phyloP scores from a whole-genome alignment of 2,329 filamentous ascomycete species.

The Akanthomyces lecanii region DNA sequence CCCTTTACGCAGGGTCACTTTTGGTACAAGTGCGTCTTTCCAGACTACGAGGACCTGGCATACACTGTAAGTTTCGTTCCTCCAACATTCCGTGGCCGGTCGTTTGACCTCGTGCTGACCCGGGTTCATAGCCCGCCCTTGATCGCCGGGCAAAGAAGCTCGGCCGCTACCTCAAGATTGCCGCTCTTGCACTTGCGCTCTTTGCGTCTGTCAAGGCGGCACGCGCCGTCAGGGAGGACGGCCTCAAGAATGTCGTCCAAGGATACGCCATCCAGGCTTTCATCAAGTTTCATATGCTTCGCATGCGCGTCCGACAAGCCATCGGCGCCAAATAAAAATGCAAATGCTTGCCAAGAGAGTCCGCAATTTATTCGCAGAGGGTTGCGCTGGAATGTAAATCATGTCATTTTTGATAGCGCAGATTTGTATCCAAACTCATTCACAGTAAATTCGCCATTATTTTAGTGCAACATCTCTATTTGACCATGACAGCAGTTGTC shows the following conservation, averaged over 20 bases:
- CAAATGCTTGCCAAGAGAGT: background rate
- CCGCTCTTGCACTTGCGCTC: conserved; percentile 1
- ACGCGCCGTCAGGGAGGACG: conserved; percentile 5
- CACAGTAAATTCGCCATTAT: background rate
- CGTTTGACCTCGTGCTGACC: background rate
- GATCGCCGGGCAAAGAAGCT: background rate
- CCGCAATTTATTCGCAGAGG: background rate
- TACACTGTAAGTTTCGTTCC: conserved; percentile 27
- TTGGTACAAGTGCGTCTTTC: conserved; percentile 36
- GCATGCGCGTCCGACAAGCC: background rate
- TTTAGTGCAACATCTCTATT: background rate
- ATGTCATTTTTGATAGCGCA: background rate
- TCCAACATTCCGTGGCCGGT: background rate
- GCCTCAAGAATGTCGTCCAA: conserved; percentile 4
- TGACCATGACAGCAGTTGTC: background rate
- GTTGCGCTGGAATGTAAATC: background rate
- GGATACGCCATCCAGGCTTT: conserved; percentile 12
- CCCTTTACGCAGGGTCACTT: conserved; percentile 33
- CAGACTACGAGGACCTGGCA: conserved; percentile 29
- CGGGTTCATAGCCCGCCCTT: background rate
- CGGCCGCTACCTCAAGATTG: conserved; percentile 5
- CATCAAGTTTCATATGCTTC: conserved; percentile 13
- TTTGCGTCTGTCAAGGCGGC: conserved; percentile 7
- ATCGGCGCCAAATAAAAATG: background rate
- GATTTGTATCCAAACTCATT: background rate